Percentiles rank a stretch among this genome's conserved stretches.
Evolutionary conservation across 108 stramenopile genomes (phyloP).

Genomic region (Mayamaea pseudoterrestris): DNA sequence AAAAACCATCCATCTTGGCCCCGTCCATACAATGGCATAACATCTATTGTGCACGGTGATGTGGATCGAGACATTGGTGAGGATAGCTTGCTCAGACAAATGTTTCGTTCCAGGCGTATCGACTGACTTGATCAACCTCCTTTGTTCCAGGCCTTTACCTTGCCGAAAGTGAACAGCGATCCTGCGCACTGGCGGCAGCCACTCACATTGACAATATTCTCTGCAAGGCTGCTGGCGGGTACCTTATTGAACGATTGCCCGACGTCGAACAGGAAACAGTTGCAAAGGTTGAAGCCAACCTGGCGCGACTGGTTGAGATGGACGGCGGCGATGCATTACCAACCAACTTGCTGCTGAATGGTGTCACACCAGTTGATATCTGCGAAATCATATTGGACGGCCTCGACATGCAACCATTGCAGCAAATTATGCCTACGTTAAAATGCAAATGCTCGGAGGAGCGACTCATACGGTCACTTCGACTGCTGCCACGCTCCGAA

Average conservation of each 20-base stretch:
- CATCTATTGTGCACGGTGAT: slow-evolving; percentile 61
- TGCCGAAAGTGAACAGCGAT: slow-evolving; percentile 78
- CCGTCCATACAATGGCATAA: slow-evolving; percentile 82
- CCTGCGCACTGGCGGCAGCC: slow-evolving; percentile 75
- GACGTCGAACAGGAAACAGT: slow-evolving; percentile 42
- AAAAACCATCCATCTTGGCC: slow-evolving; percentile 88
- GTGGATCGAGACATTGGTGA: slow-evolving; percentile 78
- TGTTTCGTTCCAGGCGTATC: background rate
- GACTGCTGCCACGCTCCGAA: slow-evolving; percentile 59
- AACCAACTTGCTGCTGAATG: slow-evolving; percentile 47
- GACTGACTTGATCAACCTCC: background rate
- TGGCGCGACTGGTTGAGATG: slow-evolving; percentile 52
- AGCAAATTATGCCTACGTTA: slow-evolving; percentile 44
- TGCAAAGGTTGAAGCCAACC: slow-evolving; percentile 43
- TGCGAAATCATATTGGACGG: slow-evolving; percentile 62
- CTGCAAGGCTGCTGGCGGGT: slow-evolving; percentile 78
- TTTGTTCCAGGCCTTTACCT: slow-evolving; percentile 43
- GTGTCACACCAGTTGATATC: slow-evolving; percentile 66
- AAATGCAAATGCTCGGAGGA: slow-evolving; percentile 63
- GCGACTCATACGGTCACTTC: slow-evolving; percentile 57
- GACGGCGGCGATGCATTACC: slow-evolving; percentile 64
- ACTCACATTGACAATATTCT: slow-evolving; percentile 62
- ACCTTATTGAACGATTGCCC: slow-evolving; percentile 77
- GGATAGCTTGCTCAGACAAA: slow-evolving; percentile 4
- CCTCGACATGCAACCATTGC: slow-evolving; percentile 60